A percentile compares a stretch with the other conserved stretches of the same genome.
Evolutionary conservation across 164 flowering plant genomes (phyloP).

Genomic region (Taxillus chinensis): DNA sequence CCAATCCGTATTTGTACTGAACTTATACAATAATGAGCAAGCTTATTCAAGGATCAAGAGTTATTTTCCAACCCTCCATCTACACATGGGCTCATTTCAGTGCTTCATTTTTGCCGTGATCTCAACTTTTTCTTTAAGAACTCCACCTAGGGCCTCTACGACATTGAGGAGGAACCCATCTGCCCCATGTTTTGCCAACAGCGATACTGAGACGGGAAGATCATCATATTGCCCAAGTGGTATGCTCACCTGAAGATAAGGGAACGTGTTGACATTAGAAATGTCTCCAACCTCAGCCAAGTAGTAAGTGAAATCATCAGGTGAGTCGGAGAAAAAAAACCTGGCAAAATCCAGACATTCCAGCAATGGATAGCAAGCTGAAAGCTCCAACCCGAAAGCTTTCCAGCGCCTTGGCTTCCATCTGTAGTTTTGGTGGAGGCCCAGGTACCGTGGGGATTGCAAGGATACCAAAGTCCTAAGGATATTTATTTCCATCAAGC

Average conservation of each 20-base stretch:
- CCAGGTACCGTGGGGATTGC: constrained; percentile 86
- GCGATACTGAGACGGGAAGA: constrained; percentile 68
- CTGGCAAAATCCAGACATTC: constrained; percentile 89
- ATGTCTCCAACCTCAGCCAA: not conserved
- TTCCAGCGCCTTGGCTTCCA: constrained; percentile 41
- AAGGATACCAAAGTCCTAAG: constrained; percentile 62
- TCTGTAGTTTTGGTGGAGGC: constrained; percentile 69
- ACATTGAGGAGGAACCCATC: constrained; percentile 66
- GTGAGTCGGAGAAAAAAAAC: constrained; percentile 20
- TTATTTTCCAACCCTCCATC: too few species aligned
- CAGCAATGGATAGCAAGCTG: constrained; percentile 74
- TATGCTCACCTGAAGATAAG: constrained; percentile 51
- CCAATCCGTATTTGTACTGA: too few species aligned
- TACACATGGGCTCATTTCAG: constrained; percentile 5
- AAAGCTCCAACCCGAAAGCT: constrained; percentile 60
- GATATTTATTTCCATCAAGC: not conserved
- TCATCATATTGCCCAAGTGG: constrained; percentile 60
- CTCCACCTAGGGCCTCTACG: constrained; percentile 40
- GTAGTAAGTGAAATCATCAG: not conserved
- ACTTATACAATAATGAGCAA: too few species aligned
- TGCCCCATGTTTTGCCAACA: constrained; percentile 74
- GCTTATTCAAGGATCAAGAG: too few species aligned
- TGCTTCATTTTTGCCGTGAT: constrained; percentile 13
- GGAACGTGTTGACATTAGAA: too few species aligned
- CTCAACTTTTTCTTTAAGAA: constrained; percentile 36